Evolutionary conservation across 108 stramenopile species (phyloP).

Genomic region (Fistulifera solaris): DNA sequence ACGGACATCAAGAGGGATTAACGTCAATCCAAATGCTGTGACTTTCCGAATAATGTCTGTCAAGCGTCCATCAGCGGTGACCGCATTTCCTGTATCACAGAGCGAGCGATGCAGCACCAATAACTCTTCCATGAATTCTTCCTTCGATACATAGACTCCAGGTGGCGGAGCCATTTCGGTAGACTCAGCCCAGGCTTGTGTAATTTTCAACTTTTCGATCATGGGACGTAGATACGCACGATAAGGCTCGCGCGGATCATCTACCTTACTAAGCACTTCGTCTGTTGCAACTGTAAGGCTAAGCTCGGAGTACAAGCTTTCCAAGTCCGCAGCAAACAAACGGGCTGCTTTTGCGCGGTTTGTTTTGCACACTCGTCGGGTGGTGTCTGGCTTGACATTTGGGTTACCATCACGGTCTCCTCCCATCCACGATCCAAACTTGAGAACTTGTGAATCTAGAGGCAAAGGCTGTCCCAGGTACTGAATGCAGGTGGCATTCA

Average conservation of each 20-base stretch:
- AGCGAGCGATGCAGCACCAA: slow-evolving; percentile 76
- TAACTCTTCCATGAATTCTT: slow-evolving; percentile 76
- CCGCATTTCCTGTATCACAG: slow-evolving; percentile 61
- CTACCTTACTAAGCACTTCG: slow-evolving; percentile 45
- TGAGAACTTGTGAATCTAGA: slow-evolving; percentile 70
- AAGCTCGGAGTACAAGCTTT: slow-evolving; percentile 40
- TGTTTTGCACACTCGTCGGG: slow-evolving; percentile 72
- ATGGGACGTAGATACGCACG: slow-evolving; percentile 53
- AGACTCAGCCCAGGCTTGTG: slow-evolving; percentile 49
- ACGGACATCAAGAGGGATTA: slow-evolving; percentile 88
- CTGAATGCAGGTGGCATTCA: slow-evolving; percentile 70
- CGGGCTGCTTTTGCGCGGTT: slow-evolving; percentile 80
- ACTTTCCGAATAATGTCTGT: slow-evolving; percentile 84
- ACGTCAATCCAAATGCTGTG: slow-evolving; percentile 86
- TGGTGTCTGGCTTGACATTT: slow-evolving; percentile 88
- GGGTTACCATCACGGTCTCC: slow-evolving; percentile 98
- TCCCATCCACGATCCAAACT: slow-evolving; percentile 97
- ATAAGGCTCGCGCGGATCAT: slow-evolving; percentile 59
- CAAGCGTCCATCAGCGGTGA: slow-evolving; percentile 79
- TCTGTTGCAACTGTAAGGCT: slow-evolving; percentile 35
- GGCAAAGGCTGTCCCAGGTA: slow-evolving; percentile 65
- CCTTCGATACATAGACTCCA: slow-evolving; percentile 50
- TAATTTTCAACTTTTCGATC: slow-evolving; percentile 43
- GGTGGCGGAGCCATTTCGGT: slow-evolving; percentile 7
- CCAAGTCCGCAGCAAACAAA: slow-evolving; percentile 64